Conservation (phyloP, 1,139 yeast genomes). For the Suhomyces maxii region DNA sequence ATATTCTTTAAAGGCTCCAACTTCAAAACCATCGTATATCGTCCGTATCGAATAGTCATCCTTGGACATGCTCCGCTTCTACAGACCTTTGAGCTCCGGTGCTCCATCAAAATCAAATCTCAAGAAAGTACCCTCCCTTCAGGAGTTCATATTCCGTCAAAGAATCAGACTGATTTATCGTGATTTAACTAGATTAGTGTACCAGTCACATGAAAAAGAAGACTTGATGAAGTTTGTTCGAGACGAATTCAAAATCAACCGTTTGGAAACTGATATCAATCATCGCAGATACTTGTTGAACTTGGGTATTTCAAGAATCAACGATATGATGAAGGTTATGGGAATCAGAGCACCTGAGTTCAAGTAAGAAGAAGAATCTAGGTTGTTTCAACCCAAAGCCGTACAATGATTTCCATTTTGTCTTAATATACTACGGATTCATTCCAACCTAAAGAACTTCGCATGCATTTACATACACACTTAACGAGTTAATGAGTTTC, state of each 20-base stretch:
- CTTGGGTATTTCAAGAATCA: conserved; percentile 31
- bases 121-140: conserved; percentile 25
- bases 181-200: conserved; percentile 33
- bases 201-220: conserved; percentile 37
- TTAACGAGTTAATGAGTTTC: too few relatives aligned
- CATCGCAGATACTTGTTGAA: conserved; percentile 42
- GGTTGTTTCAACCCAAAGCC: too few relatives aligned
- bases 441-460: too few relatives aligned
- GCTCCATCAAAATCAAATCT: conserved; percentile 12
- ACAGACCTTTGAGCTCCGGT: conserved; percentile 21
- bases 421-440: too few relatives aligned
- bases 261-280: conserved; percentile 29
- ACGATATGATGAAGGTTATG: conserved; percentile 23
- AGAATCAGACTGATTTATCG: conserved; percentile 36
- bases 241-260: conserved; percentile 35
- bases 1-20: too few relatives aligned
- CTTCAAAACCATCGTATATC: too few relatives aligned
- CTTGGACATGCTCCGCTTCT: conserved; percentile 6
- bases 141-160: conserved; percentile 43
- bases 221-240: conserved; percentile 36
- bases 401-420: too few relatives aligned
- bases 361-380: background rate
- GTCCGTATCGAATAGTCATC: background rate
- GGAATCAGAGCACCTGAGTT: conserved; percentile 16
- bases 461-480: too few relatives aligned